Evolutionary conservation across 805 yeast species (phyloP), one percentile per base, ranked within the genome.

Genomic region (Cyberlindnera euphorbiae): DNA sequence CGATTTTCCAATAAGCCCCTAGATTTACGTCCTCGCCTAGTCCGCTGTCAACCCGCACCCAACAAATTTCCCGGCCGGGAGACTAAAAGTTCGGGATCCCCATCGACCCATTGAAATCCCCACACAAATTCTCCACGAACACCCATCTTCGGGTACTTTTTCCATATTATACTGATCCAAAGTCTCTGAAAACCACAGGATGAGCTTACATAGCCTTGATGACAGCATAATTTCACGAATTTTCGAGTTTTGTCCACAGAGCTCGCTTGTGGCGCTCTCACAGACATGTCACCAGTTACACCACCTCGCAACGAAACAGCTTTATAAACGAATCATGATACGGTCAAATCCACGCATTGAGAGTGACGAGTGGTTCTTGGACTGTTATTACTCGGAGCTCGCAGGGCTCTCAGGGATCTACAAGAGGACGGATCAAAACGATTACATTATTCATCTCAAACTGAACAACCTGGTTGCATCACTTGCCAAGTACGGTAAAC

Each of bases 401-500:
- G 61, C 71, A 13, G 67, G 68, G 0, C 44, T 58, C 17, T 45
- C 54, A 6, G 58, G 64, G 4, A 49, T 62, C 3, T 47, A 57
- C 10, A 63, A 65, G 28, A 55, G 59, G 9, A 41, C 36, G 0
- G 60, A 62, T 26, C 63, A 64, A 30, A 64, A 69, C 34, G 63
- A 59, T 21, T 45, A 63, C 30, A 51, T 68, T 14, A 51, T 63
- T 9, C 45, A 55, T 18, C 52, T 63, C 16, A 62, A 71, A 42
- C 58, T 77, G 31, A 61, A 60, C 26, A 55, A 67, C 3, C 51
- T 78, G 27, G 31, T 62, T 10, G 63, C 63, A 15, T 56, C 69
- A 1, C 44, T 71, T 17, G 37, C 33, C 5, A 53, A 55, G 5
- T 53, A 72, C 15, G 56, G 60, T 15, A 12, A 36, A 4, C 47